Evolutionary conservation across 495 filamentous ascomycete genomes (phyloP).

Genomic region (Zalerion maritima): DNA sequence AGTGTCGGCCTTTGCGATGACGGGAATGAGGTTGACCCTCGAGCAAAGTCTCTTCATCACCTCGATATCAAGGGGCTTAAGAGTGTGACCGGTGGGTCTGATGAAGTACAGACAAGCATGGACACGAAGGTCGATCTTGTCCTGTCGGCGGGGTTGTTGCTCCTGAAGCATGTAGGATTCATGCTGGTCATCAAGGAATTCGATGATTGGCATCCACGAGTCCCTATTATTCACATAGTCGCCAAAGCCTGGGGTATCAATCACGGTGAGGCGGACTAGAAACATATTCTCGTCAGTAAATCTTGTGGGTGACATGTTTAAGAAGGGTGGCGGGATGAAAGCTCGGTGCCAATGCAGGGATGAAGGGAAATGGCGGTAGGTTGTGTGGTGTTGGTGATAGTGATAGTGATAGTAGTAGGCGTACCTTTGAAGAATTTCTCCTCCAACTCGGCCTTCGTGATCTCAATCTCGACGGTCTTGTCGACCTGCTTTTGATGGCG

Average conservation of each 20-base stretch:
- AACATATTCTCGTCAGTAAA: constrained; percentile 8
- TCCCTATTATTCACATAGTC: constrained; percentile 99
- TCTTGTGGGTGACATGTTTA: constrained; percentile 8
- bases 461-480: constrained; percentile 99
- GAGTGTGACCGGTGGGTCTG: constrained; percentile 89
- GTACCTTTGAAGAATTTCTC: constrained; percentile 99
- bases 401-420: too few relatives aligned
- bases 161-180: constrained; percentile 99
- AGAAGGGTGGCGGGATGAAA: too few relatives aligned
- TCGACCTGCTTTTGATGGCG: constrained; percentile 98
- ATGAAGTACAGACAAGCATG: constrained; percentile 99
- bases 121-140: constrained; percentile 98
- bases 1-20: constrained; percentile 96
- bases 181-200: constrained; percentile 98
- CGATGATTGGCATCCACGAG: constrained; percentile 99
- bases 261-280: constrained; percentile 90
- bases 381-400: too few relatives aligned
- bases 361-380: too few relatives aligned
- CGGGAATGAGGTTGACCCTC: constrained; percentile 93
- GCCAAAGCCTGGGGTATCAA: constrained; percentile 96
- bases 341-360: too few relatives aligned
- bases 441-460: constrained; percentile 97
- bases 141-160: constrained; percentile 90
- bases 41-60: constrained; percentile 98
- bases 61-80: constrained; percentile 98